Conservation (phyloP, 306 rosid species). For the Cicer bijugum region DNA sequence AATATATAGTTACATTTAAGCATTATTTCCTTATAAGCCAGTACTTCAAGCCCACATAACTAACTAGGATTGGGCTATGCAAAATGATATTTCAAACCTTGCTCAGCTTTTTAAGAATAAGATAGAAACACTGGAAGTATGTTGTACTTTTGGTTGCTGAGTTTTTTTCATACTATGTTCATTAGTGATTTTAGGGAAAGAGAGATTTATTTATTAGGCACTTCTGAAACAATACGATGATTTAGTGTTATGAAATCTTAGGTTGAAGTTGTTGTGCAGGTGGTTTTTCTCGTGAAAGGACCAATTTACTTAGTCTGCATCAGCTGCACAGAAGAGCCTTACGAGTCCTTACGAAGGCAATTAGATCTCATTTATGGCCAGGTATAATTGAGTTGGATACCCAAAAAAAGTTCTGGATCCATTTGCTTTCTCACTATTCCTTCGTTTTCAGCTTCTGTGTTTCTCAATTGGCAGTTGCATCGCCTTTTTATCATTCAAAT, state of each 20-base stretch:
- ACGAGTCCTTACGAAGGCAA: slow-evolving; percentile 78
- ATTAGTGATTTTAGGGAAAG: slow-evolving; percentile 11
- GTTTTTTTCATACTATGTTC: slow-evolving; percentile 38
- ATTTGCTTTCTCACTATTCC: slow-evolving; percentile 36
- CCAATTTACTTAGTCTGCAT: slow-evolving; percentile 96
- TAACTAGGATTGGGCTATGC: slow-evolving; percentile 24
- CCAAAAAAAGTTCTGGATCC: background rate
- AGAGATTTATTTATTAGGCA: slow-evolving; percentile 1
- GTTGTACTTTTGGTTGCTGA: slow-evolving; percentile 33
- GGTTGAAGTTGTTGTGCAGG: slow-evolving; percentile 54
- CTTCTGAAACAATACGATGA: slow-evolving; percentile 6
- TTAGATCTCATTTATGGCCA: slow-evolving; percentile 89
- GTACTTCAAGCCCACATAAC: slow-evolving; percentile 28
- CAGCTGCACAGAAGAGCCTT: slow-evolving; percentile 95
- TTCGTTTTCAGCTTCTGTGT: slow-evolving; percentile 20
- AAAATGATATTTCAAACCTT: slow-evolving; percentile 6
- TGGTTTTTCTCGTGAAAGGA: slow-evolving; percentile 93
- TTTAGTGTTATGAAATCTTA: slow-evolving; percentile 20
- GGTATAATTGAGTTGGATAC: slow-evolving; percentile 60
- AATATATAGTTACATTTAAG: background rate
- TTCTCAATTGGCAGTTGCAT: slow-evolving; percentile 29
- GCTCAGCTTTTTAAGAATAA: slow-evolving; percentile 31
- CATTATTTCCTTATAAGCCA: slow-evolving; percentile 14
- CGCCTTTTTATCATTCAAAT: slow-evolving; percentile 9
- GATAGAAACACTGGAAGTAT: slow-evolving; percentile 8